Base-by-base conservation (phyloP, 352 stramenopile genomes). In the Stephanocyclus meneghinianus region DNA sequence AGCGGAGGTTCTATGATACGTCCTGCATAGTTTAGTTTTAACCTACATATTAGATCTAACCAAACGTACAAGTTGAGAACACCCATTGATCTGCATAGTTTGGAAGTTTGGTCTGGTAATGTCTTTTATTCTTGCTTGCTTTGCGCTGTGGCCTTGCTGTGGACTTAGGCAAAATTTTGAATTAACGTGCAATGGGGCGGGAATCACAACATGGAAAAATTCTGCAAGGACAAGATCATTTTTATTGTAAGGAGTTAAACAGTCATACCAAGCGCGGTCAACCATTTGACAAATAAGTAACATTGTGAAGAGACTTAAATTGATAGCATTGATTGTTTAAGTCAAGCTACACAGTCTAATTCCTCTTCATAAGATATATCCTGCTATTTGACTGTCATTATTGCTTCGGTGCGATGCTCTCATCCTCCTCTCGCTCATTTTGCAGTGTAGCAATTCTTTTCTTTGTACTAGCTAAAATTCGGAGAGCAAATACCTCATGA, bases 1-100 rank as follows among this genome's bases (percentile, higher is more conserved):
- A 66, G 51, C 70, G 56, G 77, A 3, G 45, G 48, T 16, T 35
- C 68, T 50, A 86, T 86, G 78, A 86, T 86, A 64, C 67, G 74
- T 51, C 78, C 78, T 16, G 78, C 78, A 16, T 86, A 74, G 51
- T 15, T 21, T 40, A n/a, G n/a, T n/a, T n/a, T n/a, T n/a, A n/a
- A n/a, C n/a, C n/a, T n/a, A n/a, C n/a, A n/a, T n/a, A n/a, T n/a
- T n/a, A n/a, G n/a, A n/a, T n/a, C n/a, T n/a, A n/a, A n/a, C n/a
- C n/a, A n/a, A n/a, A n/a, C n/a, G n/a, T n/a, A n/a, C n/a, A n/a
- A n/a, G n/a, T n/a, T n/a, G n/a, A n/a, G n/a, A n/a, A n/a, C n/a
- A n/a, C n/a, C n/a, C n/a, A n/a, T n/a, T n/a, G 42, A 13, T 48
- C 7, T 13, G 13, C 13, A 13, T 7, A 48, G 42, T 48, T 48